phyloP scores from a whole-genome alignment of 73 alveolate genomes.

The Paramecium sonneborni region DNA sequence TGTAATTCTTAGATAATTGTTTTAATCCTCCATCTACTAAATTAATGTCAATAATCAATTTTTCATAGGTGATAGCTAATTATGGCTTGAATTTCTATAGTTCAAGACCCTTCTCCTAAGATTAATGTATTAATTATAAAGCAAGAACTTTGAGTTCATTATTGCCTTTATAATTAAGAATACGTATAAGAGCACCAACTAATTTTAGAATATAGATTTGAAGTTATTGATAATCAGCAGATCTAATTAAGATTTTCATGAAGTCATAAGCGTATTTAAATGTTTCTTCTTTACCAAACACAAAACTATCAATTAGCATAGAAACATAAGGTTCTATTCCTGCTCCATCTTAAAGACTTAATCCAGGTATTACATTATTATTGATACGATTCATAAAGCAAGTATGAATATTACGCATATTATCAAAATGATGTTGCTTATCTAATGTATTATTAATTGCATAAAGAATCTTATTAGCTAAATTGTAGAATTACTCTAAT shows the following conservation, averaged over 20 bases:
- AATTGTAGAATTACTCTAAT: neutral
- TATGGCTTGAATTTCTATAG: neutral
- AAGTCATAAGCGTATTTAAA: conserved; percentile 8
- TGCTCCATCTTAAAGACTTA: neutral
- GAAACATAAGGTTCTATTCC: conserved; percentile 26
- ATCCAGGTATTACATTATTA: neutral
- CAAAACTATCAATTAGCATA: conserved; percentile 12
- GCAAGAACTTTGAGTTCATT: neutral
- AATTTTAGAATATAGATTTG: neutral
- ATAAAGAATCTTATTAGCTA: neutral
- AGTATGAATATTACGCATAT: conserved; percentile 25
- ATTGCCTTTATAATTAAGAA: neutral
- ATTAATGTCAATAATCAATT: neutral
- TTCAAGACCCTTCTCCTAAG: neutral
- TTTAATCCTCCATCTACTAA: neutral
- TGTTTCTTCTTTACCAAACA: conserved; percentile 20
- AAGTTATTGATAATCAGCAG: neutral
- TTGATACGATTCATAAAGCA: neutral
- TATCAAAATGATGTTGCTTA: neutral
- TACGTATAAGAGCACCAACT: conserved; percentile 12
- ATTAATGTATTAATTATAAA: neutral
- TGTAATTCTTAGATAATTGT: conserved; percentile 4
- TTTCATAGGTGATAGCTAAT: conserved; percentile 28
- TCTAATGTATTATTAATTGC: neutral
- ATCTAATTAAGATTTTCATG: neutral